Base-by-base conservation (phyloP, 2,329 filamentous ascomycete species). In the Scytalidium sp. region DNA sequence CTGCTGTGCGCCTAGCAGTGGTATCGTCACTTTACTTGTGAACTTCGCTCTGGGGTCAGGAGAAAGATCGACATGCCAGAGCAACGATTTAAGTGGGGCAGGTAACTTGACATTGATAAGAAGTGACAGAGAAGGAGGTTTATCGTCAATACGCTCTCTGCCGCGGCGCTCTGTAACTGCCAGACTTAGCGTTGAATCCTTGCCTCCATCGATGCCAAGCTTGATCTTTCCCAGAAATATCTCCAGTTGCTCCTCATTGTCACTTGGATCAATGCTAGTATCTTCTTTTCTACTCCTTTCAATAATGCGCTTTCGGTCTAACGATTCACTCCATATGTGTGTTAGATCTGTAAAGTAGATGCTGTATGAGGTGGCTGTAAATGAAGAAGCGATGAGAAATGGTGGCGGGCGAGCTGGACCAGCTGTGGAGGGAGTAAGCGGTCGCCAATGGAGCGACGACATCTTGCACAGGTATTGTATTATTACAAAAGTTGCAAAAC, bases 211-310 rank as follows among this genome's bases (percentile, higher is more conserved):
- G 61, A 80, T 50, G 55, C 72, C 70, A 73, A 78, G 61, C 44
- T 72, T 67, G 17, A 93, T 71, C 59, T 86, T 84, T 19, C 79
- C 74, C 13, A 92, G 70, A 46, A 93, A 81, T 45, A 84, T 83
- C 21, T 69, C 64, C 68, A 89, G 81, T 60, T 93, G 88, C 45
- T 82, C 79, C 52, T 85, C 84, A 15, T 61, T 67, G 56, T 87
- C 83, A 62, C 79, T 83, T 1, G 88, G 84, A 62, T 93, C 87
- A 53, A 93, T 90, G 53, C 80, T 84, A 15, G 85, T 88, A 58
- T 83, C 77, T 57, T 85, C 76, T 20, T 78, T 69, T 49, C 80
- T 73, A 23, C 82, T 85, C 51, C 86, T 80, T 51, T 75, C 70
- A 49, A 84, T 76, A 50, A 93, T 86, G 10, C 72, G 75, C n/a